Conservation (phyloP, 441 rosid species). For the Theobroma grandiflorum region DNA sequence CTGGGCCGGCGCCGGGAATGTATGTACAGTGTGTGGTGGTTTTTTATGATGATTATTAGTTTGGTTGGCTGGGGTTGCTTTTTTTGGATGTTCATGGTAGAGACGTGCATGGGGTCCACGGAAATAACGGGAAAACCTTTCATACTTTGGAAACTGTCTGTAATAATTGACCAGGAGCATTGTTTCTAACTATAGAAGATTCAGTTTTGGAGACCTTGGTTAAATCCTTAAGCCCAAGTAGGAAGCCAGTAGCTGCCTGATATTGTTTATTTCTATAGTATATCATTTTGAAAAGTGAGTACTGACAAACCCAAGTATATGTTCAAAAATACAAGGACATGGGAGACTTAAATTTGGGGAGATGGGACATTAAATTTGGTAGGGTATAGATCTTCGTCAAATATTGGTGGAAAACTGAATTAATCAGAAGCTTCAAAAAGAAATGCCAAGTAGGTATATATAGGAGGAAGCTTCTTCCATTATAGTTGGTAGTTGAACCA, state of each 20-base stretch:
- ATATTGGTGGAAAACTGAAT: background rate
- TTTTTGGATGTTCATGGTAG: background rate
- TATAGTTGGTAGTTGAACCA: constrained; percentile 4
- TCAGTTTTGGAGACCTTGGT: background rate
- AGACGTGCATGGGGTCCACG: background rate
- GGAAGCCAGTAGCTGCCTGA: background rate
- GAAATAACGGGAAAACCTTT: background rate
- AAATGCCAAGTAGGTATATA: background rate
- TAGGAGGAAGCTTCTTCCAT: background rate
- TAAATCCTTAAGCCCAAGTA: too few species aligned
- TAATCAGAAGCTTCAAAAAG: background rate
- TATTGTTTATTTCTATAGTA: background rate
- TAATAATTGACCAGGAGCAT: background rate
- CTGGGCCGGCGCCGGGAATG: background rate
- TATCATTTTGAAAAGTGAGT: background rate
- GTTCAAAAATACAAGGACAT: background rate
- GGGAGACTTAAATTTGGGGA: background rate
- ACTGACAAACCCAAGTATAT: background rate
- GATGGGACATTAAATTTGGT: background rate
- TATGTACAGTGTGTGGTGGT: background rate
- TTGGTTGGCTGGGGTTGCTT: background rate
- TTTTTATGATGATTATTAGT: background rate
- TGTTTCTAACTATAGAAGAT: background rate
- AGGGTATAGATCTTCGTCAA: background rate
- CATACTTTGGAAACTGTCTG: background rate